Percentiles rank a stretch among this genome's conserved stretches.
Conservation (phyloP, 805 yeast species). For the Ogataea pignaliae region DNA sequence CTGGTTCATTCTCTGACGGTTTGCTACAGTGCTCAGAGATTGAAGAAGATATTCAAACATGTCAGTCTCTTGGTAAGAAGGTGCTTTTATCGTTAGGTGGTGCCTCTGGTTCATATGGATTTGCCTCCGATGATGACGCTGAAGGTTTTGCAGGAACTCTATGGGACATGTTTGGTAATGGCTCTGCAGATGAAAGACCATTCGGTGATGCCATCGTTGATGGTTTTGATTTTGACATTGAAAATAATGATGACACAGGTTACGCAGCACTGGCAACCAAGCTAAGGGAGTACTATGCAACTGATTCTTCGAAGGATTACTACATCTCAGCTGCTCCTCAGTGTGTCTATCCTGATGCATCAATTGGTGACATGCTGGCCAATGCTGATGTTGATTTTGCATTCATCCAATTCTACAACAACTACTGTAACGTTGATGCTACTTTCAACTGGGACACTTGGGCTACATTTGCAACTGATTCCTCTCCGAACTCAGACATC, state of each 20-base stretch:
- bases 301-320: slow-evolving; percentile 47
- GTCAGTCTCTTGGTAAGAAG: slow-evolving; percentile 77
- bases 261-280: slow-evolving; percentile 56
- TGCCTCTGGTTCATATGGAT: slow-evolving; percentile 55
- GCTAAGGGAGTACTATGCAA: slow-evolving; percentile 37
- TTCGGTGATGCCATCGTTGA: slow-evolving; percentile 76
- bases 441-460: slow-evolving; percentile 67
- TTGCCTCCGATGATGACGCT: slow-evolving; percentile 48
- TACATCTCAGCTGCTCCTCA: slow-evolving; percentile 90
- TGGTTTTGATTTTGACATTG: slow-evolving; percentile 79
- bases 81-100: slow-evolving; percentile 80
- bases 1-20: slow-evolving; percentile 37
- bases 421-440: slow-evolving; percentile 56
- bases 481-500: slow-evolving; percentile 64
- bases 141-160: slow-evolving; percentile 53
- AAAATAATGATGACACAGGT: slow-evolving; percentile 57
- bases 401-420: slow-evolving; percentile 87
- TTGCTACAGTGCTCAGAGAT: slow-evolving; percentile 36
- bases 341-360: slow-evolving; percentile 81
- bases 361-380: slow-evolving; percentile 36
- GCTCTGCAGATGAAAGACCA: slow-evolving; percentile 43
- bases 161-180: slow-evolving; percentile 63
- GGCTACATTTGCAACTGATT: slow-evolving; percentile 53
- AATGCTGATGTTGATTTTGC: slow-evolving; percentile 70
- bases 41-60: slow-evolving; percentile 62